Base-by-base conservation (phyloP, 2,329 filamentous ascomycete species). In the Cryoendolithus antarcticus region DNA sequence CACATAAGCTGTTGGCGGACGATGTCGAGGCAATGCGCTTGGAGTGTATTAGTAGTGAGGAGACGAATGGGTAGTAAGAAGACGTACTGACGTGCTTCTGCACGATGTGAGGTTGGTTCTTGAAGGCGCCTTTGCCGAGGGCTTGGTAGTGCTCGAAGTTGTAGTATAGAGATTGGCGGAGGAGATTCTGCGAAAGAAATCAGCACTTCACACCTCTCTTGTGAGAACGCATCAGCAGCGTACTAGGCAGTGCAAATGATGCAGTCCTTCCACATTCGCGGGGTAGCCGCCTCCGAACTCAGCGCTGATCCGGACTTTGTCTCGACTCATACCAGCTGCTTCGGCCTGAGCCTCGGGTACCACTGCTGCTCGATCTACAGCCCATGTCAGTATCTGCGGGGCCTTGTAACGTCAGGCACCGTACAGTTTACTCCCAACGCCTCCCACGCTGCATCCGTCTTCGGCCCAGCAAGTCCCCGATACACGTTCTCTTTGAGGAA, bases 1-100 rank as follows among this genome's bases (percentile, higher is more conserved):
- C 75, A 80, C 72, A 78, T 78, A 9, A 80, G 62, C 10, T 75
- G 70, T 51, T 80, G 75, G 1, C 75, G 70, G 33, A 80, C 43
- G 3, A 71, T 72, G 45, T 80, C 76, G 27, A 79, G 60, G 42
- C 76, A 80, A 44, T 80, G 75, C 4, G 69, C 66, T 71, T 27
- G 35, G 21, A 12, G n/a, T 19, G 35, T 37, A 9, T 37, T 11
- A 19, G 30, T 21, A 32, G 32, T 3, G 21, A 21, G 8, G 28
- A 33, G 4, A 19, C 15, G 15, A 19, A 19, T 19, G 15, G 15
- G 15, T 19, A 19, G 15, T 19, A 19, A 19, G 15, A 19, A 19
- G 15, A 65, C 71, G 56, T 60, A 77, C 73, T 72, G 47, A 75
- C 63, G 51, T 80, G 76, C 2, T 66, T 61, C 15, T 64, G 65